phyloP scores from a whole-genome alignment of 2,329 filamentous ascomycete genomes.

The Zarea fungicola region DNA sequence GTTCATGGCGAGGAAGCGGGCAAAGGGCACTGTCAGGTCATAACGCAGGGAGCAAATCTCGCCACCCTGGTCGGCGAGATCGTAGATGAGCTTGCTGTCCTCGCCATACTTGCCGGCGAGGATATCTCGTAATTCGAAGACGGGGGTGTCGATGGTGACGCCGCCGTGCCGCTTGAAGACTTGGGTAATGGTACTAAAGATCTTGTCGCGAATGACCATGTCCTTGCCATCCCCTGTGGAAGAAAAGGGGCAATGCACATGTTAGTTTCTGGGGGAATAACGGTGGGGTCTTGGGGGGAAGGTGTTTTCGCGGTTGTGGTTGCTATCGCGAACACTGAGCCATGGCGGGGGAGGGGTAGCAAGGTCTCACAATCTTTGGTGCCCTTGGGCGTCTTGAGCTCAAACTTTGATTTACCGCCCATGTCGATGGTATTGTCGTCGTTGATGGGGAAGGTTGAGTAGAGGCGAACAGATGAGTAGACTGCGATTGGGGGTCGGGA shows the following conservation, averaged over 20 bases:
- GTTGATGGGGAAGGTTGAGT: constrained; percentile 2
- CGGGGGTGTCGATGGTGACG: constrained; percentile 72
- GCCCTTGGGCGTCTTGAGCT: constrained; percentile 85
- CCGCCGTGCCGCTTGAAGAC: constrained; percentile 83
- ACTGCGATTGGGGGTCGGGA: constrained; percentile 1
- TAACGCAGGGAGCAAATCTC: constrained; percentile 72
- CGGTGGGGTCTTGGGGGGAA: background rate
- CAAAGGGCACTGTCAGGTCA: constrained; percentile 85
- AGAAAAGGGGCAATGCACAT: background rate
- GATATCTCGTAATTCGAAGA: constrained; percentile 84
- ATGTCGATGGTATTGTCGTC: constrained; percentile 20
- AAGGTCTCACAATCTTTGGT: constrained; percentile 67
- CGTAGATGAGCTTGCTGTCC: constrained; percentile 88
- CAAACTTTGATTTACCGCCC: constrained; percentile 49
- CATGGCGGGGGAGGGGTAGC: constrained; percentile 7
- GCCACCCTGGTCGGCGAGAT: constrained; percentile 79
- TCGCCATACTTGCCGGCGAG: constrained; percentile 88
- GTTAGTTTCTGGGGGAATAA: background rate
- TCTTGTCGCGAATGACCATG: constrained; percentile 74
- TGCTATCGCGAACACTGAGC: background rate
- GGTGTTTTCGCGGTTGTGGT: background rate
- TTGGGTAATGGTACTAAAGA: constrained; percentile 68
- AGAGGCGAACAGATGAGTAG: background rate
- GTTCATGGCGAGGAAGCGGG: constrained; percentile 91
- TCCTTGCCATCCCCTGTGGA: constrained; percentile 61